Base-by-base conservation (phyloP, 352 stramenopile species). In the Phytophthora sansomeana region DNA sequence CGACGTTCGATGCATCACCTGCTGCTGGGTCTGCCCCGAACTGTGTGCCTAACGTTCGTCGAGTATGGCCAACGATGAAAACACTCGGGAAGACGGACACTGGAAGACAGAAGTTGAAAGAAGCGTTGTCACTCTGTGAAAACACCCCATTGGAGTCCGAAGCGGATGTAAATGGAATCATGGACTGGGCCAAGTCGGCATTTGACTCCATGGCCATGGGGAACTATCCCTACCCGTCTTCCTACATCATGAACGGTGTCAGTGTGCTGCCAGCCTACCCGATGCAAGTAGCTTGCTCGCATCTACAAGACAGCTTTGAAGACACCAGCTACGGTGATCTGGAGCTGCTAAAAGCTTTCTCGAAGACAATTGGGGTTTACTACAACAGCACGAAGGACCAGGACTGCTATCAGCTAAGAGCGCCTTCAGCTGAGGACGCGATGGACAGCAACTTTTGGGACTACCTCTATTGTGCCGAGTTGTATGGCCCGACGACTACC, bases 201-300 rank as follows among this genome's bases (percentile, higher is more conserved):
- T 98, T 92, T 57, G 95, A 96, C 76, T 95, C 90, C 76, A 82
- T 99, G 80, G 94, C 95, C 14, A 98, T 98, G 91, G 96, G 96
- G 32, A 97, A 98, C 75, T 99, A 97, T 74, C 97, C 97, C 6
- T 99, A 98, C 77, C 87, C 95, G 21, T 97, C 90, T n/a, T 85
- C 81, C 10, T 99, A 98, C 77, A 97, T 99, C 63, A 87, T 95
- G 68, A 96, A 96, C 39, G 91, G 90, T 26, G 52, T 76, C 42
- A 89, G 79, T 48, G 74, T 88, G n/a, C 67, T 98, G 39, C 96
- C 94, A 1, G 78, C 96, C 11, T 98, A 89, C 77, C 96, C 96
- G 5, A 69, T 98, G 35, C 92, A 92, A 33, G 85, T 83, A 9
- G 91, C 93, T 11, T 98, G 94, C 67, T 84, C 73, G 67, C 74